Conservation (phyloP, 1,284 basidiomycete species). For the Malassezia sympodialis region DNA sequence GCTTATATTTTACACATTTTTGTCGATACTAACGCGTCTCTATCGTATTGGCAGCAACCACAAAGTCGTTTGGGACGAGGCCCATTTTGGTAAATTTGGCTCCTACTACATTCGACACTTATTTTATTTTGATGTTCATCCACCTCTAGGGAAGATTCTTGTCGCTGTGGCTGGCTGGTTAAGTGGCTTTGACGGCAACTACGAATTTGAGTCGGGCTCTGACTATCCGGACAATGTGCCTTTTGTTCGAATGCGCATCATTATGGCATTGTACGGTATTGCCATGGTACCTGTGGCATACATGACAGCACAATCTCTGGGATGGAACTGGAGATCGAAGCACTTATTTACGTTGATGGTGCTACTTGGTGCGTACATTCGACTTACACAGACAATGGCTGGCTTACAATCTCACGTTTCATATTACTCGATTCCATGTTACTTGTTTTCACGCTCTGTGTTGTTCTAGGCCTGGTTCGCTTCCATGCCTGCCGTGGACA, state of each 20-base stretch:
- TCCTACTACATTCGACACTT: slow-evolving; percentile 83
- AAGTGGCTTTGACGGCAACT: slow-evolving; percentile 79
- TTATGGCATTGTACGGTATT: slow-evolving; percentile 86
- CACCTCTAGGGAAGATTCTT: slow-evolving; percentile 95
- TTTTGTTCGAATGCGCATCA: slow-evolving; percentile 85
- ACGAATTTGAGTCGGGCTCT: slow-evolving; percentile 88
- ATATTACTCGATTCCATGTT: slow-evolving; percentile 97
- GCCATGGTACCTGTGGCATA: slow-evolving; percentile 89
- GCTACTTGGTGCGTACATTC: slow-evolving; percentile 48
- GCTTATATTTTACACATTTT: slow-evolving; percentile 69
- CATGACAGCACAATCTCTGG: slow-evolving; percentile 90
- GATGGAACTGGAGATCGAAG: slow-evolving; percentile 77
- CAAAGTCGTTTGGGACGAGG: slow-evolving; percentile 89
- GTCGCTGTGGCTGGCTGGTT: slow-evolving; percentile 84
- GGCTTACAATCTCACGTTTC: slow-evolving; percentile 91
- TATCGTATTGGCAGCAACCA: slow-evolving; percentile 82
- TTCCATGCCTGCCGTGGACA: slow-evolving; percentile 92
- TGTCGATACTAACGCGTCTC: slow-evolving; percentile 87
- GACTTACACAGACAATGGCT: slow-evolving; percentile 66
- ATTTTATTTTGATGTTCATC: slow-evolving; percentile 56
- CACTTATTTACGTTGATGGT: slow-evolving; percentile 92
- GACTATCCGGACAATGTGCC: slow-evolving; percentile 75
- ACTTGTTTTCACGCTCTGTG: slow-evolving; percentile 93
- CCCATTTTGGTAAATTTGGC: slow-evolving; percentile 51
- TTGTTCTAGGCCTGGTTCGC: slow-evolving; percentile 85